These are phyloP conservation scores for Farysia itapuensis DNA, from an alignment of 1,284 basidiomycete genomes.

Conservation along the genomic window DNA sequence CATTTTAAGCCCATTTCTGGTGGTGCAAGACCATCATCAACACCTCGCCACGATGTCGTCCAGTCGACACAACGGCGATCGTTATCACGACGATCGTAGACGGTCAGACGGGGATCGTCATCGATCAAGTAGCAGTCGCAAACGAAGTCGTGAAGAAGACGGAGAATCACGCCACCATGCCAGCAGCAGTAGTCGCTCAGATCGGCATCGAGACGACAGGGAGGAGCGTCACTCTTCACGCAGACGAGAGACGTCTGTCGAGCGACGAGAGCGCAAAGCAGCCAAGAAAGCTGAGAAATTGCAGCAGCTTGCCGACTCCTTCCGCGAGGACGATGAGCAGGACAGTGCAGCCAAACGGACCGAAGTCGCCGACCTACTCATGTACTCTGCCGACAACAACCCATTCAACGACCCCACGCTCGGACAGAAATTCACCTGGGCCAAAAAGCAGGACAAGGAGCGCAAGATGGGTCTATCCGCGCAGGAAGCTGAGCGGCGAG, in stretches of 20 bases:
- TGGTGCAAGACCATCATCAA: too few relatives aligned
- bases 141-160: not conserved
- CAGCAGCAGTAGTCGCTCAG: not conserved
- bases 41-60: too few relatives aligned
- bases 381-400: constrained; percentile 89
- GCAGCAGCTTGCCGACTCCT: constrained; percentile 18
- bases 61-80: too few relatives aligned
- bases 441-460: constrained; percentile 97
- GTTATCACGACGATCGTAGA: too few relatives aligned
- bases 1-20: too few relatives aligned
- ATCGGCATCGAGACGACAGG: constrained; percentile 6
- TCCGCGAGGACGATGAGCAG: constrained; percentile 25
- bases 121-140: too few relatives aligned
- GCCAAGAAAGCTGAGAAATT: constrained; percentile 35
- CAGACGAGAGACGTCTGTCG: constrained; percentile 39
- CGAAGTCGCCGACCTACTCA: constrained; percentile 50
- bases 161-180: not conserved
- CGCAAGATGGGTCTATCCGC: constrained; percentile 79
- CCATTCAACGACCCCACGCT: constrained; percentile 96
- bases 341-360: constrained; percentile 39
- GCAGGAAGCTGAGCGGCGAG: constrained; percentile 77
- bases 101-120: too few relatives aligned
- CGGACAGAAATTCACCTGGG: constrained; percentile 93
- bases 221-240: constrained; percentile 5
- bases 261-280: constrained; percentile 46